These are phyloP conservation scores for Phragmites australis DNA, from an alignment of 176 grass and related monocot species.

Conservation along the genomic window DNA sequence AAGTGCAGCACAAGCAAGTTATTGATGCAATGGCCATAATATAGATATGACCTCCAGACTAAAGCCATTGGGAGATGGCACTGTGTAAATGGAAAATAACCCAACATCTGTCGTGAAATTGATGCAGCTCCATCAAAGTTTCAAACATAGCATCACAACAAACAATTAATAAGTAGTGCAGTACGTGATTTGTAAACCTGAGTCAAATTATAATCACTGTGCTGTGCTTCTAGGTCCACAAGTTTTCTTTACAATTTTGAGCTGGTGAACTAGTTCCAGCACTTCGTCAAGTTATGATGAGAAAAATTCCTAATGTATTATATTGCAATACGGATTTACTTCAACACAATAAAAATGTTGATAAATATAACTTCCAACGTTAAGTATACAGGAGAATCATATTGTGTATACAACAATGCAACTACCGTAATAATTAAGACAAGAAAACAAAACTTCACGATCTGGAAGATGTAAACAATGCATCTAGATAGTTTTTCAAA, in stretches of 20 bases:
- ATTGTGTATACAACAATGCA: background rate
- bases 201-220: background rate
- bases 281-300: background rate
- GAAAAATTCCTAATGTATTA: background rate
- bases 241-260: background rate
- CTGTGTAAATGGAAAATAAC: background rate
- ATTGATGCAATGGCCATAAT: background rate
- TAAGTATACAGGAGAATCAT: background rate
- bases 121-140: background rate
- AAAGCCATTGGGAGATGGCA: background rate
- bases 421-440: background rate
- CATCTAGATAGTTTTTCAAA: background rate
- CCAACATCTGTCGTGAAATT: background rate
- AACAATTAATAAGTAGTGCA: background rate
- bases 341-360: background rate
- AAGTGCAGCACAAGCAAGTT: background rate
- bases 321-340: background rate
- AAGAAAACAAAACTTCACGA: background rate
- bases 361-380: background rate
- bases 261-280: background rate
- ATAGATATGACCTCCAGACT: background rate
- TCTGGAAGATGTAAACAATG: constrained; percentile 11
- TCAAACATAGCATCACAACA: background rate
- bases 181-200: background rate
- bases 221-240: background rate